Evolutionary conservation across 2,329 filamentous ascomycete species (phyloP).

Genomic region (Calonectria pauciramosa): DNA sequence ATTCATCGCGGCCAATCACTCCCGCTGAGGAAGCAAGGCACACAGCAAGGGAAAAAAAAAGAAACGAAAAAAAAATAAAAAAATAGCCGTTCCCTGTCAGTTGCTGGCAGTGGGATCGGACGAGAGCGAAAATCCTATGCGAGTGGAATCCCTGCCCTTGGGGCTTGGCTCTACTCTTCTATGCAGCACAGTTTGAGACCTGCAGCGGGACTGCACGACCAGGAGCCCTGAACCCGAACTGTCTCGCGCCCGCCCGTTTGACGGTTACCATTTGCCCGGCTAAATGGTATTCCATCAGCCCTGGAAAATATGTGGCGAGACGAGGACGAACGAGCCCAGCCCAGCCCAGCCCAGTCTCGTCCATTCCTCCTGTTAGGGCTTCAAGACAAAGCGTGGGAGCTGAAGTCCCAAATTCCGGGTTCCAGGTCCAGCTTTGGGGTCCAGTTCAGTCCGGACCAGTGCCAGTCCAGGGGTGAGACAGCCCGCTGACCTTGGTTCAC

Average conservation of each 20-base stretch:
- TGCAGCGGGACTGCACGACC: conserved; percentile 11
- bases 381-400: background rate
- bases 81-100: conserved; percentile 16
- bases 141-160: conserved; percentile 23
- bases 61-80: background rate
- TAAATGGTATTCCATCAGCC: conserved; percentile 30
- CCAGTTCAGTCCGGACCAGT: background rate
- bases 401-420: conserved; percentile 22
- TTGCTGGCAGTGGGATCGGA: conserved; percentile 31
- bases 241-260: conserved; percentile 21
- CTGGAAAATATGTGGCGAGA: background rate
- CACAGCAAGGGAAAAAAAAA: background rate
- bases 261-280: conserved; percentile 36
- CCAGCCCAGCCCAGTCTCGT: background rate
- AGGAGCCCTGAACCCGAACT: conserved; percentile 1
- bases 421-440: conserved; percentile 10
- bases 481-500: conserved; percentile 30
- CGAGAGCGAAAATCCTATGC: conserved; percentile 21
- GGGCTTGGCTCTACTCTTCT: conserved; percentile 3
- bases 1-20: conserved; percentile 4
- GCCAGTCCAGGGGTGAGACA: conserved; percentile 26
- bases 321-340: background rate
- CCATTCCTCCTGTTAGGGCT: background rate
- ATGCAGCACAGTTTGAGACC: background rate
- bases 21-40: conserved; percentile 1